Evolutionary conservation across 2,329 filamentous ascomycete species (phyloP).

Genomic region (Microsporum canis): DNA sequence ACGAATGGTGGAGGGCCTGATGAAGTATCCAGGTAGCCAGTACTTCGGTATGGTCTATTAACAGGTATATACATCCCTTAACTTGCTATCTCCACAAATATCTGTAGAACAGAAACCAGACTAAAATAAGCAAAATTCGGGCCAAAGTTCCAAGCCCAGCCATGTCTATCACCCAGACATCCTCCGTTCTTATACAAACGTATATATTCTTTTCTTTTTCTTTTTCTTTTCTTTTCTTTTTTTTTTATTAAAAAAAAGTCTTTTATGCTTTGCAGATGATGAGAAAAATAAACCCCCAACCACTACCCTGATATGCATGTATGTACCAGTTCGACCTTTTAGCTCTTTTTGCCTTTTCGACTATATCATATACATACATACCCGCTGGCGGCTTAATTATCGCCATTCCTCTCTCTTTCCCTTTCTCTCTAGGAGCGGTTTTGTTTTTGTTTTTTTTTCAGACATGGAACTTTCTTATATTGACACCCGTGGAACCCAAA

Average conservation of each 20-base stretch:
- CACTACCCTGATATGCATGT: background rate
- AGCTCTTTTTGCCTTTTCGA: background rate
- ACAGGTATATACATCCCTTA: background rate
- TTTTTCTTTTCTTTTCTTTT: background rate
- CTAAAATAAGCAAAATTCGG: background rate
- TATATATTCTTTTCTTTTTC: background rate
- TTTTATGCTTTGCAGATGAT: conserved; percentile 4
- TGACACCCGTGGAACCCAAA: background rate
- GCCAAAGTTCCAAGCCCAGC: background rate
- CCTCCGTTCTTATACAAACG: background rate
- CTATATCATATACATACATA: background rate
- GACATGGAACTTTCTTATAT: background rate
- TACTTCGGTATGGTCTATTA: background rate
- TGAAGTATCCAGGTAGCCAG: background rate
- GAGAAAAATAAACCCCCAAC: conserved; percentile 3
- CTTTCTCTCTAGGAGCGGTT: background rate
- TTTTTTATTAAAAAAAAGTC: background rate
- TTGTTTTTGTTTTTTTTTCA: background rate
- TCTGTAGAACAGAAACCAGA: background rate
- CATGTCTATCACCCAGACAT: conserved; percentile 2
- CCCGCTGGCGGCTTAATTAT: conserved; percentile 3
- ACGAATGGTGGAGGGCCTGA: background rate
- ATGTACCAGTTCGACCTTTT: background rate
- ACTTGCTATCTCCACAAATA: conserved; percentile 1
- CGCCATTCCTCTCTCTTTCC: background rate